Percentiles rank a stretch among this genome's conserved stretches.
Conservation (phyloP, 2,329 filamentous ascomycete species). For the Cladophialophora chaetospira region DNA sequence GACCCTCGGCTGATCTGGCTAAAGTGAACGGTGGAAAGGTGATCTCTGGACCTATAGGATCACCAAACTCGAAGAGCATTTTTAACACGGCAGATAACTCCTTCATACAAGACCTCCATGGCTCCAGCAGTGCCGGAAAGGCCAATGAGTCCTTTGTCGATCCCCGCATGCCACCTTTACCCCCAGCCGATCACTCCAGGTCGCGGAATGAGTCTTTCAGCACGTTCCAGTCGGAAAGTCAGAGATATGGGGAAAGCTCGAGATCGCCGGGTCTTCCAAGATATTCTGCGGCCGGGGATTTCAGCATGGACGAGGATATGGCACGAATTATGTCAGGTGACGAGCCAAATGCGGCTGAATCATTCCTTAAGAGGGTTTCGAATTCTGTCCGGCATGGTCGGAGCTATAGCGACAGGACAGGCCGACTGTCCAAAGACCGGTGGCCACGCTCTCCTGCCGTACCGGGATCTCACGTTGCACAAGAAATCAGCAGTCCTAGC, state of each 20-base stretch:
- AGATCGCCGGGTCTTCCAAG: constrained; percentile 68
- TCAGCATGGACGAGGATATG: constrained; percentile 95
- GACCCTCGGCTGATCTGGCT: constrained; percentile 23
- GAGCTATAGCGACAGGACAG: constrained; percentile 73
- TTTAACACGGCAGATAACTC: constrained; percentile 42
- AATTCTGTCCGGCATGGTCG: constrained; percentile 92
- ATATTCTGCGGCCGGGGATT: constrained; percentile 78
- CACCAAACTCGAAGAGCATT: constrained; percentile 43
- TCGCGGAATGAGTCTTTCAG: constrained; percentile 53
- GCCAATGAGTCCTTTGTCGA: constrained; percentile 59
- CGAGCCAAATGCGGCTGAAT: constrained; percentile 66
- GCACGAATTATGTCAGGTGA: constrained; percentile 81
- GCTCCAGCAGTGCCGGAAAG: constrained; percentile 40
- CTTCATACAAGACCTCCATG: constrained; percentile 21
- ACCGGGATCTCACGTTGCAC: constrained; percentile 40
- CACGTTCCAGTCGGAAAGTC: constrained; percentile 43
- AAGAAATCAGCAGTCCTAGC: constrained; percentile 73
- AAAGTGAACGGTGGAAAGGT: constrained; percentile 45
- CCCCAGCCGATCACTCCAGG: constrained; percentile 47
- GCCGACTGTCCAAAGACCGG: constrained; percentile 61
- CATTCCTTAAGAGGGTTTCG: constrained; percentile 83
- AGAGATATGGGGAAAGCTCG: constrained; percentile 48
- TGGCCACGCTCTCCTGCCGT: constrained; percentile 70
- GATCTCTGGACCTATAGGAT: constrained; percentile 47
- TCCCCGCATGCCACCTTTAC: constrained; percentile 58